phyloP scores from a whole-genome alignment of 2,329 filamentous ascomycete species.

The Penicillium concentricum region DNA sequence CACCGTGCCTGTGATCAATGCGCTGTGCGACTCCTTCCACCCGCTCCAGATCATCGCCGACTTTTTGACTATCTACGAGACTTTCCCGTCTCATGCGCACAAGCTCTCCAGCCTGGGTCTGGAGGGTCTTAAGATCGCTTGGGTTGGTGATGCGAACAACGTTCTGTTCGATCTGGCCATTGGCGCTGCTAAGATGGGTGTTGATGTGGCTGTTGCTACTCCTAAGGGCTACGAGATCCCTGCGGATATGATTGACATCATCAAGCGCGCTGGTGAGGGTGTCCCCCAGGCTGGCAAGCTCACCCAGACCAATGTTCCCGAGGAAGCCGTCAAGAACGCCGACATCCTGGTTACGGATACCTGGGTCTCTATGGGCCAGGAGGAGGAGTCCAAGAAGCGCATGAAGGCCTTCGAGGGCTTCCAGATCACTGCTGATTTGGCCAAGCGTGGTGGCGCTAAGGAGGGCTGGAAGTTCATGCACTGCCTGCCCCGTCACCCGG shows the following conservation, averaged over 20 bases:
- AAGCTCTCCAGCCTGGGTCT: constrained; percentile 60
- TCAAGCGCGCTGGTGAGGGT: constrained; percentile 61
- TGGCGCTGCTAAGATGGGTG: constrained; percentile 80
- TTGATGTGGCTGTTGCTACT: constrained; percentile 82
- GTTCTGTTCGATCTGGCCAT: constrained; percentile 93
- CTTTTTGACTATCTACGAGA: constrained; percentile 84
- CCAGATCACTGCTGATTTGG: constrained; percentile 85
- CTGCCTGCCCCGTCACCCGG: constrained; percentile 84
- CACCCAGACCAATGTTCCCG: constrained; percentile 72
- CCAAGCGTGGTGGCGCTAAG: constrained; percentile 80
- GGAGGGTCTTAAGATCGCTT: constrained; percentile 84
- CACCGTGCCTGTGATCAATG: constrained; percentile 79
- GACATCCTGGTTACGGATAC: constrained; percentile 95
- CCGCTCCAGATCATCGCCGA: constrained; percentile 94
- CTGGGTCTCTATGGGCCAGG: constrained; percentile 98
- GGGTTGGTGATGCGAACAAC: constrained; percentile 96
- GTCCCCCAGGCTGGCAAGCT: constrained; percentile 64
- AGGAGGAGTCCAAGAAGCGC: constrained; percentile 74
- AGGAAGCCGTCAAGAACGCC: constrained; percentile 80
- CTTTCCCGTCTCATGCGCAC: constrained; percentile 56
- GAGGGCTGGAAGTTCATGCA: constrained; percentile 97
- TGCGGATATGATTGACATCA: constrained; percentile 68
- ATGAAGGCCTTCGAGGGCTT: constrained; percentile 83
- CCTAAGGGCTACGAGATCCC: constrained; percentile 84
- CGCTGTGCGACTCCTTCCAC: constrained; percentile 86